Conservation (phyloP, 148 eudicot genomes). For the Beta vulgaris region DNA sequence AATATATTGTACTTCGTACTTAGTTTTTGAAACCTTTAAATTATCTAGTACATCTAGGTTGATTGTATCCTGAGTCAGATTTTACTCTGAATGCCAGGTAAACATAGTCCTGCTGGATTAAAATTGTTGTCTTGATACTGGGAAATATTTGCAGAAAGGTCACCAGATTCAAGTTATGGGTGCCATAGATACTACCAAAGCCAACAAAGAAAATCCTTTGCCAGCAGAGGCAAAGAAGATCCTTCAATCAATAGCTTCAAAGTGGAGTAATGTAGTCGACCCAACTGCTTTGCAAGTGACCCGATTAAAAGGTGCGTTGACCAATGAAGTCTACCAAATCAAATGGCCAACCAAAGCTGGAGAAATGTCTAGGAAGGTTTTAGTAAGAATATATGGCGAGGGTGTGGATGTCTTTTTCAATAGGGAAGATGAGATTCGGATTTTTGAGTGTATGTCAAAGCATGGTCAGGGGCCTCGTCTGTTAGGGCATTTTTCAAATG, state of each 20-base stretch:
- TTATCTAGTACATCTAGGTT: not conserved
- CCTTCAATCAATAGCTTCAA: conserved; percentile 54
- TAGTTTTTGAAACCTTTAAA: not conserved
- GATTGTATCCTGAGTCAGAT: not conserved
- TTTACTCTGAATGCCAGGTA: not conserved
- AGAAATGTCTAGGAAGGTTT: conserved; percentile 54
- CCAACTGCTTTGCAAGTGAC: conserved; percentile 58
- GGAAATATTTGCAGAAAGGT: conserved; percentile 14
- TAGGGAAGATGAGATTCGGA: conserved; percentile 67
- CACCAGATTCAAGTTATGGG: conserved; percentile 31
- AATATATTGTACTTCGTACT: not conserved
- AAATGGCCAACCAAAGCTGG: conserved; percentile 67
- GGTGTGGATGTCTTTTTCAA: conserved; percentile 82
- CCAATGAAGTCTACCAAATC: conserved; percentile 84
- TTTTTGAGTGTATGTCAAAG: conserved; percentile 84
- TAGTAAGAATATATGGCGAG: conserved; percentile 80
- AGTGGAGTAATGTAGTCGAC: conserved; percentile 59
- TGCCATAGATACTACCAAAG: conserved; percentile 25
- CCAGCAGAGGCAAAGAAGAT: conserved; percentile 64
- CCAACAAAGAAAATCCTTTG: conserved; percentile 32
- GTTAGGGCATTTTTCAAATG: conserved; percentile 66
- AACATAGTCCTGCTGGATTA: not conserved
- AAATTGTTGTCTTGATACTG: conserved; percentile 8
- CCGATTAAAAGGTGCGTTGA: conserved; percentile 83
- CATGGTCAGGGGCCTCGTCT: conserved; percentile 76